These are phyloP conservation scores for Emiliania huxleyi DNA, from an alignment of 78 protist genomes.

Conservation along the genomic window DNA sequence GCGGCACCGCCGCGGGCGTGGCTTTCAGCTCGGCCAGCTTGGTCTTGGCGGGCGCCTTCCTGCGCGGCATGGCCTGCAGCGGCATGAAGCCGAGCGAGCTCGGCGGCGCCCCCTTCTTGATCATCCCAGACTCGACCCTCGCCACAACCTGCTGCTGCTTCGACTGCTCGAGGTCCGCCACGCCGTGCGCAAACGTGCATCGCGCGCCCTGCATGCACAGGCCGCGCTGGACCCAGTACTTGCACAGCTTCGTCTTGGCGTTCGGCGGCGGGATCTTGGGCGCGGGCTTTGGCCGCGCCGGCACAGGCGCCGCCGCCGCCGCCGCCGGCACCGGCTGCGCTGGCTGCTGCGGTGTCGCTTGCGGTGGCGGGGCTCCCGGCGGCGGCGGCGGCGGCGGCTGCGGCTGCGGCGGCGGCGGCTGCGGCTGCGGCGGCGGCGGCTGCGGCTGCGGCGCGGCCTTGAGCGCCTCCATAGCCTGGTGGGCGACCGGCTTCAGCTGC, in stretches of 20 bases:
- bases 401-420: not conserved
- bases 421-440: not conserved
- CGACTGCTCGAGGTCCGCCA: not conserved
- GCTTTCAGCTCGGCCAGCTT: no score
- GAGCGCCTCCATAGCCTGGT: not conserved
- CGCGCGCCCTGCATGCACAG: not conserved
- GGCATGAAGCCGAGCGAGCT: not conserved
- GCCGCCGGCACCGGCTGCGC: not conserved
- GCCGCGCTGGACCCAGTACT: not conserved
- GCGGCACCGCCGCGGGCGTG: no score
- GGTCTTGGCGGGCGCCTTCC: no score
- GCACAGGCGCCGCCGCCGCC: not conserved
- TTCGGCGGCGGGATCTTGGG: not conserved
- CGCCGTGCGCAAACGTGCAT: not conserved
- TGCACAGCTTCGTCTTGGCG: slow-evolving; percentile 7
- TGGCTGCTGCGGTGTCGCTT: no score
- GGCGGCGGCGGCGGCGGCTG: not conserved
- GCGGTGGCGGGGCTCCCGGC: not conserved
- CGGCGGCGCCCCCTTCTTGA: not conserved
- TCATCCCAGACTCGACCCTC: not conserved
- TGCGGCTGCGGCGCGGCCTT: not conserved
- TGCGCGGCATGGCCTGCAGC: no score
- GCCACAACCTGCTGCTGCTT: not conserved
- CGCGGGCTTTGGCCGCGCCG: not conserved
- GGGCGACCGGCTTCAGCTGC: not conserved